Conservation (phyloP, 352 stramenopile genomes). For the Phytophthora pini region DNA sequence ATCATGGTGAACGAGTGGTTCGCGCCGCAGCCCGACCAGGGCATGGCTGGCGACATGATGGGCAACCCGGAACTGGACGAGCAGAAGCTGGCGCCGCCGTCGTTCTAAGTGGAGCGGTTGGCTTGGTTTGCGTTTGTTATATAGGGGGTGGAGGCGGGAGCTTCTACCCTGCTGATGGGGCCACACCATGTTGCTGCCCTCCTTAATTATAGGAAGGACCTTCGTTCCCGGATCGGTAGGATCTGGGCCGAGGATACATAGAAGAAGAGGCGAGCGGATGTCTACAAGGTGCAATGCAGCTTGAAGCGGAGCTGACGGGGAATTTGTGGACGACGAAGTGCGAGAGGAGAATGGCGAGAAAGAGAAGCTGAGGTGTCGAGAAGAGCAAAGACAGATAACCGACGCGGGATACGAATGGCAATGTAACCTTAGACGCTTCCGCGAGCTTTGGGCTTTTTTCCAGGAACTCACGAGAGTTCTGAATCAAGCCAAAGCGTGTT, state of each 20-base stretch:
- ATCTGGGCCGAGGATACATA: conserved; percentile 43
- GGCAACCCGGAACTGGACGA: conserved; percentile 75
- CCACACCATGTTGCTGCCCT: conserved; percentile 41
- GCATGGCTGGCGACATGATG: conserved; percentile 53
- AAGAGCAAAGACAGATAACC: conserved; percentile 29
- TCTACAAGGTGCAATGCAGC: conserved; percentile 6
- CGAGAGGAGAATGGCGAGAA: conserved; percentile 17
- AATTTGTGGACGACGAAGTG: conserved; percentile 19
- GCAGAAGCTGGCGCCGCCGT: conserved; percentile 86
- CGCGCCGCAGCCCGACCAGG: conserved; percentile 61
- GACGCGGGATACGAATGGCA: conserved; percentile 33
- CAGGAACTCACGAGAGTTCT: neutral
- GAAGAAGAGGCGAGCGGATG: conserved; percentile 21
- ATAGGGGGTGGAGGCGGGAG: conserved; percentile 12
- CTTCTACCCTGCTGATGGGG: conserved; percentile 13
- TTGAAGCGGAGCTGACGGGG: conserved; percentile 23
- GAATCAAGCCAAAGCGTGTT: too few relatives aligned
- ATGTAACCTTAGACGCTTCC: conserved; percentile 53
- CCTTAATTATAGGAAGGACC: conserved; percentile 52
- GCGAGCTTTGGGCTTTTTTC: conserved; percentile 5
- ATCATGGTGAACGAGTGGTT: conserved; percentile 95
- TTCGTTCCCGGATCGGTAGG: conserved; percentile 29
- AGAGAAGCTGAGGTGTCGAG: conserved; percentile 6
- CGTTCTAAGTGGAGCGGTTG: conserved; percentile 57
- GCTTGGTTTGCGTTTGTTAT: conserved; percentile 33